These are phyloP conservation scores for Lycium barbarum DNA, from an alignment of 257 asterid species.

Conservation along the genomic window DNA sequence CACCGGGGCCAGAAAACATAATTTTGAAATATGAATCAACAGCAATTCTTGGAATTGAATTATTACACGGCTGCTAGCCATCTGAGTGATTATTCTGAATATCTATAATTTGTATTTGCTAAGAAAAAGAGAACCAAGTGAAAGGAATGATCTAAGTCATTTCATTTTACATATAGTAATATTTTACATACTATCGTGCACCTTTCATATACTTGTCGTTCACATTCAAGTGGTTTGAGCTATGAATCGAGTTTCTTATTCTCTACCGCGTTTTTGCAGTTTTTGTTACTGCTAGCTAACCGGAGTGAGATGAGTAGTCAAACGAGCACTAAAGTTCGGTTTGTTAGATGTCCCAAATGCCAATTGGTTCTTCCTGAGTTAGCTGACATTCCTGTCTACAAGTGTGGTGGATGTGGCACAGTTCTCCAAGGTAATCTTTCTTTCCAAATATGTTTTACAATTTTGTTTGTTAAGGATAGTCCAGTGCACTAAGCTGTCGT, in stretches of 20 bases:
- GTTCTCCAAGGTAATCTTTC: slow-evolving; percentile 64
- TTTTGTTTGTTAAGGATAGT: background rate
- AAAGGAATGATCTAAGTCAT: background rate
- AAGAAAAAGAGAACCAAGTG: background rate
- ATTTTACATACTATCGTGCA: background rate
- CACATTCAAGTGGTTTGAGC: background rate
- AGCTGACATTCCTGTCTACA: slow-evolving; percentile 62
- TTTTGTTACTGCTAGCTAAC: slow-evolving; percentile 8
- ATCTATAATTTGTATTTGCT: background rate
- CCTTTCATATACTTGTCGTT: background rate
- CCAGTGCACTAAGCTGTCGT: background rate
- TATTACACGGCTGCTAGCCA: no score
- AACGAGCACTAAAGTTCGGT: slow-evolving; percentile 56
- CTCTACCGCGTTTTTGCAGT: slow-evolving; percentile 1
- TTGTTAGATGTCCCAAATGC: slow-evolving; percentile 84
- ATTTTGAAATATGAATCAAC: background rate
- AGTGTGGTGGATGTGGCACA: slow-evolving; percentile 87
- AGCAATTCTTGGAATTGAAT: background rate
- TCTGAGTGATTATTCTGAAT: background rate
- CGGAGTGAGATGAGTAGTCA: slow-evolving; percentile 53
- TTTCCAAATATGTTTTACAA: background rate
- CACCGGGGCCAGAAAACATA: no score
- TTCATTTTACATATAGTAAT: no score
- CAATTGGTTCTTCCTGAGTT: slow-evolving; percentile 63
- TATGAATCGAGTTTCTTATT: background rate